phyloP scores from a whole-genome alignment of 257 asterid species.

The Rehmannia glutinosa region DNA sequence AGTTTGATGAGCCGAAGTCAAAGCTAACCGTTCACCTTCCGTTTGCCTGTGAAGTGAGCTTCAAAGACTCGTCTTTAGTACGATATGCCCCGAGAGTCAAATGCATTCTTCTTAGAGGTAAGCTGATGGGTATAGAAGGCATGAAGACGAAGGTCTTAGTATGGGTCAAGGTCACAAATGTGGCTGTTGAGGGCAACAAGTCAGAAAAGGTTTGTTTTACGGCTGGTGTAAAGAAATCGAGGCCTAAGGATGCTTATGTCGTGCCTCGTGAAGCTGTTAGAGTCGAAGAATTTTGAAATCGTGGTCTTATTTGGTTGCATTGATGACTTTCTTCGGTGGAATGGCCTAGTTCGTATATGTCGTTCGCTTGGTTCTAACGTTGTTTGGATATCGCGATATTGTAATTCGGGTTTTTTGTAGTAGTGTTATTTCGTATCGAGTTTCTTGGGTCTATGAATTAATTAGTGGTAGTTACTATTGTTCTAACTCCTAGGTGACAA shows the following conservation, averaged over 20 bases:
- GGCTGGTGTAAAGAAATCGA: conserved; percentile 76
- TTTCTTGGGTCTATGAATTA: no score
- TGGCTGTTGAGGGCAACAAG: conserved; percentile 56
- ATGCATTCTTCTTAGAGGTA: conserved; percentile 70
- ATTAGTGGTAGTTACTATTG: no score
- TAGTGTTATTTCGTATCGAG: no score
- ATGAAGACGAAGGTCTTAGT: conserved; percentile 75
- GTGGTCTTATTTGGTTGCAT: not conserved
- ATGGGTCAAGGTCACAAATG: conserved; percentile 74
- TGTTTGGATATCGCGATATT: no score
- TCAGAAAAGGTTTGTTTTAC: conserved; percentile 66
- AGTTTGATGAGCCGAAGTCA: conserved; percentile 55
- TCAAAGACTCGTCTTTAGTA: conserved; percentile 57
- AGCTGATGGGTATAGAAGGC: conserved; percentile 69
- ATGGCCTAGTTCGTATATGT: no score
- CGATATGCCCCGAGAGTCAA: conserved; percentile 62
- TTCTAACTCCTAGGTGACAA: no score
- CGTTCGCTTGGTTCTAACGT: no score
- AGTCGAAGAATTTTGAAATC: conserved; percentile 54
- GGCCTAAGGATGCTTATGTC: conserved; percentile 58
- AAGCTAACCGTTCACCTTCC: conserved; percentile 69
- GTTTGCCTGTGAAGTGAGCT: conserved; percentile 68
- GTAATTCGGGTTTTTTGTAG: no score
- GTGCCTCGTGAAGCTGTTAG: conserved; percentile 51
- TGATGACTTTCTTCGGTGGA: no score